Conservation (phyloP, 345 rosid genomes). For the Geranium rotundifolium region DNA sequence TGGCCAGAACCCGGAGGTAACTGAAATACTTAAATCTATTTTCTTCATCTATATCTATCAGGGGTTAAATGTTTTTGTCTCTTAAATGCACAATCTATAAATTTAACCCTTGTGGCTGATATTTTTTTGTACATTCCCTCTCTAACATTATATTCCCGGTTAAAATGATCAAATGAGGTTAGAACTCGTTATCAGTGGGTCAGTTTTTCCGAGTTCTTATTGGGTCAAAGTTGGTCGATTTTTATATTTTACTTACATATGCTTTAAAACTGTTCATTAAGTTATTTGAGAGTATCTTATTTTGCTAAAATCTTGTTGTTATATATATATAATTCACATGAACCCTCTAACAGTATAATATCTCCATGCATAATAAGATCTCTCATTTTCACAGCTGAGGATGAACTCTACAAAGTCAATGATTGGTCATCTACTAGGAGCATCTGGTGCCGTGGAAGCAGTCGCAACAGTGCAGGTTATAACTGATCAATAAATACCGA, state of each 20-base stretch:
- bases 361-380: not conserved
- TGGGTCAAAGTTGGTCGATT: too few species aligned
- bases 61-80: not conserved
- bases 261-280: too few species aligned
- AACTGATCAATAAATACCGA: not conserved
- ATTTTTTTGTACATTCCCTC: not conserved
- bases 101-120: not conserved
- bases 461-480: slow-evolving; percentile 28
- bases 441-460: slow-evolving; percentile 37
- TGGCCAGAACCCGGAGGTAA: slow-evolving; percentile 28
- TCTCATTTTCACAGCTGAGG: slow-evolving; percentile 15
- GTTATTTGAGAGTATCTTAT: too few species aligned
- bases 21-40: not conserved
- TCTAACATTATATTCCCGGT: not conserved
- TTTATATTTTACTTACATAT: too few species aligned
- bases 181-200: too few species aligned
- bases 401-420: slow-evolving; percentile 37
- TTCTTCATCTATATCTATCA: not conserved
- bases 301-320: too few species aligned
- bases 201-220: too few species aligned
- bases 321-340: too few species aligned
- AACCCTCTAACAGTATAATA: too few species aligned
- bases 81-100: too few species aligned
- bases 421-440: slow-evolving; percentile 39
- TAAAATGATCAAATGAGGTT: too few species aligned